Base-by-base conservation (phyloP, 2,329 filamentous ascomycete genomes). In the Aciculosporium take region DNA sequence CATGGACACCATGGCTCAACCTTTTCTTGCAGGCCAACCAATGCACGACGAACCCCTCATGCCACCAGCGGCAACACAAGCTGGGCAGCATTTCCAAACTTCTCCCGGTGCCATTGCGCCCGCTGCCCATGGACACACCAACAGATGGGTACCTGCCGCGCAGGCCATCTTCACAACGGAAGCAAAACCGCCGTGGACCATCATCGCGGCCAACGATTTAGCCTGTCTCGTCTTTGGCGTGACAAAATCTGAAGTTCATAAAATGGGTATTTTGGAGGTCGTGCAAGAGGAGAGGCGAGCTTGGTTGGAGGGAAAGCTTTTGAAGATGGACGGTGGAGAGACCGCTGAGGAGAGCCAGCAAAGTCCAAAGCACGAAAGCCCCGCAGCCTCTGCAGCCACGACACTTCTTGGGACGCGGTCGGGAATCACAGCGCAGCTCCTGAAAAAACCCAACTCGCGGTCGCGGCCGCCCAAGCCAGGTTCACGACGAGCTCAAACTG, bases 161-260 rank as follows among this genome's bases (percentile, higher is more conserved):
- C 91, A 98, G 59, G 91, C 91, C 40, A 95, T 98, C 43, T 98
- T 98, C 58, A 93, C 89, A 7, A 98, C 91, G n/a, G 85, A 94
- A 60, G 74, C 84, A 12, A 79, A 82, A 48, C 75, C 85, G 7
- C 91, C 89, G 3, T 98, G 87, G 84, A 98, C 89, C 1, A 95
- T 98, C 45, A 74, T 95, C 40, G 85, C 91, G 3, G 91, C 91
- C 38, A 98, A 98, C 56, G 91, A 98, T 57, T 69, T 98, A 37
- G 91, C 91, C 15, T 98, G 91, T 61, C 69, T 98, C 33, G 81
- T 96, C n/a, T 98, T 96, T 63, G 91, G 91, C n/a, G 86, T 98
- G 8, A 94, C 88, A n/a, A 85, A 86, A 55, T 84, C 85, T 4
- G 91, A 98, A 60, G 84, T 98, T 20, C 79, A 87, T 42, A 95